phyloP scores from a whole-genome alignment of 345 rosid species.

The Populus alba region DNA sequence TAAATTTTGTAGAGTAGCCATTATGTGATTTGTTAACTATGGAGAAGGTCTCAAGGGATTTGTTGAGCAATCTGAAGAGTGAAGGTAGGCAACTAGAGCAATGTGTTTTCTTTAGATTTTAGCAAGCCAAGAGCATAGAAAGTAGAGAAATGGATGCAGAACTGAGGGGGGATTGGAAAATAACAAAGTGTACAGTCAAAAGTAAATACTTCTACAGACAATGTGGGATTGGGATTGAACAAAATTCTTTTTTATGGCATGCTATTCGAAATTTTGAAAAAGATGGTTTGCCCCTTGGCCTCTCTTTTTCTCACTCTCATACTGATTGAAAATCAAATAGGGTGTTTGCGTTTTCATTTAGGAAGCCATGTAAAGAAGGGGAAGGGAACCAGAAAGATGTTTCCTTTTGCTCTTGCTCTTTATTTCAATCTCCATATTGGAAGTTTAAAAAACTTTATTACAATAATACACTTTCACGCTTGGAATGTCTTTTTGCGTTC shows the following conservation, averaged over 20 bases:
- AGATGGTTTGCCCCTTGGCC: not conserved
- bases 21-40: not conserved
- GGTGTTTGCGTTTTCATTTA: constrained; percentile 10
- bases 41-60: not conserved
- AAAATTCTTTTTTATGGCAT: not conserved
- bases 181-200: constrained; percentile 17
- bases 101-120: not conserved
- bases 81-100: not conserved
- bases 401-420: not conserved
- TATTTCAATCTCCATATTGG: not conserved
- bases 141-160: constrained; percentile 2
- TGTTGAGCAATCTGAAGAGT: not conserved
- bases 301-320: not conserved
- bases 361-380: constrained; percentile 20
- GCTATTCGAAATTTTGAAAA: constrained; percentile 4
- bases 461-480: not conserved
- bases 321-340: not conserved
- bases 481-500: not conserved
- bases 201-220: not conserved
- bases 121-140: not conserved
- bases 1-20: not conserved
- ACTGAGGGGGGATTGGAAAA: not conserved
- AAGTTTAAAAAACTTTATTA: constrained; percentile 6
- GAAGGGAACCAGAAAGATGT: constrained; percentile 5
- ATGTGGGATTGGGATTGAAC: not conserved